Conservation (phyloP, 2,329 filamentous ascomycete species). For the Colletotrichum chlorophyti region DNA sequence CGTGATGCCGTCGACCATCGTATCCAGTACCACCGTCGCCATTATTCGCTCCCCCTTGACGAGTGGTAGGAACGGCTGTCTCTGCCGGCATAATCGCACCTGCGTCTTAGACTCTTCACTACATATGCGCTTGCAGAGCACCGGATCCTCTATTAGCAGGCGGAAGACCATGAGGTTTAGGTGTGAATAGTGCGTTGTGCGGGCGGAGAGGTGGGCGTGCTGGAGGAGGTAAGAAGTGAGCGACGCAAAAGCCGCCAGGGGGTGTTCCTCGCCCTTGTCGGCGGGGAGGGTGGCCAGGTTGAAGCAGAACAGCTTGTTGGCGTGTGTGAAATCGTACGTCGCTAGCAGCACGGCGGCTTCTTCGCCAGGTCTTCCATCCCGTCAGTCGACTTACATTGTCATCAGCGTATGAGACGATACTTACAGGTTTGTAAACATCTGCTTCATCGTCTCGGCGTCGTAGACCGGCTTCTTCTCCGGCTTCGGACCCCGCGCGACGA, state of each 20-base stretch:
- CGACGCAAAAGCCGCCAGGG: slow-evolving; percentile 84
- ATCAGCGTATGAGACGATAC: slow-evolving; percentile 38
- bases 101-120: slow-evolving; percentile 75
- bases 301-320: slow-evolving; percentile 94
- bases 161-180: slow-evolving; percentile 86
- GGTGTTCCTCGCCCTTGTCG: slow-evolving; percentile 72
- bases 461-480: slow-evolving; percentile 66
- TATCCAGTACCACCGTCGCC: slow-evolving; percentile 80
- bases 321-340: slow-evolving; percentile 90
- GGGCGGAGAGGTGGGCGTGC: slow-evolving; percentile 83
- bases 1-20: slow-evolving; percentile 88
- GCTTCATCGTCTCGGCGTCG: slow-evolving; percentile 81
- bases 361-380: slow-evolving; percentile 69
- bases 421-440: slow-evolving; percentile 80
- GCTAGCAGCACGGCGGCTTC: slow-evolving; percentile 83
- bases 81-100: slow-evolving; percentile 87
- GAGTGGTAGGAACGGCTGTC: slow-evolving; percentile 82
- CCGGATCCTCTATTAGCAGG: slow-evolving; percentile 84
- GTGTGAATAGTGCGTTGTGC: slow-evolving; percentile 83
- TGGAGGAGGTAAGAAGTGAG: slow-evolving; percentile 92
- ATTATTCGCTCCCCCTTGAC: slow-evolving; percentile 76
- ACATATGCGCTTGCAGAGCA: slow-evolving; percentile 83
- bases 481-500: slow-evolving; percentile 73
- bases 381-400: slow-evolving; percentile 21
- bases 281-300: slow-evolving; percentile 73